Base-by-base conservation (phyloP, 2,329 filamentous ascomycete genomes). In the Pseudocercospora fijiensis region DNA sequence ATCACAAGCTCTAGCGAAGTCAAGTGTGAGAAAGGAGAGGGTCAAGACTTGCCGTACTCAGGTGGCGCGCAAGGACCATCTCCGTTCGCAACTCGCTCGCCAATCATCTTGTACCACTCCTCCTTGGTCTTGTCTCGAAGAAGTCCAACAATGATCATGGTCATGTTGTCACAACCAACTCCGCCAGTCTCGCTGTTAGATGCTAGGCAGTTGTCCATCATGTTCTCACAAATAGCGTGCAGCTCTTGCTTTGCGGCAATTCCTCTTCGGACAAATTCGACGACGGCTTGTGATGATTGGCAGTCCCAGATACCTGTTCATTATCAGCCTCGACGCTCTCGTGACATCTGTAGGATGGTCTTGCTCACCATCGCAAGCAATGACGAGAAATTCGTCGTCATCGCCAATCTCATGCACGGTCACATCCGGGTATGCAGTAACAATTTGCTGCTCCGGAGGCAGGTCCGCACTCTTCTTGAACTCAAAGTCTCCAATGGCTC, bases 101-200 rank as follows among this genome's bases (percentile, higher is more conserved):
- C 92, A 78, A 99, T 90, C 82, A 93, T 89, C 75, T 97, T 91
- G 79, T 99, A 99, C 95, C 95, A 99, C 81, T 97, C 90, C 76
- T 97, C 93, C 85, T 96, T 96, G 72, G 88, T 90, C 84, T 91
- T 92, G 78, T 94, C 95, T 75, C 91, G 87, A 71, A 99, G 85
- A 76, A 99, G 87, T 70, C 90, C 95, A 75, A 99, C 82, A 70
- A 99, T 85, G 72, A 89, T 83, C 90, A 99, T 98, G 71, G 95
- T 99, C 95, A 99, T 99, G 84, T 99, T 99, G 83, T 99, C 95
- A 78, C 95, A 99, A 66, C 95, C 95, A 66, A 99, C 94, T 68
- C 95, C 95, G 61, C 95, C 95, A 30, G 94, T 97, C 81, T 99
- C 95, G 70, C 93, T 96, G 85, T 96, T 98, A 66, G 93, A 96